These are phyloP conservation scores for Fusarium longipes DNA, from an alignment of 2,329 filamentous ascomycete species.

Conservation along the genomic window DNA sequence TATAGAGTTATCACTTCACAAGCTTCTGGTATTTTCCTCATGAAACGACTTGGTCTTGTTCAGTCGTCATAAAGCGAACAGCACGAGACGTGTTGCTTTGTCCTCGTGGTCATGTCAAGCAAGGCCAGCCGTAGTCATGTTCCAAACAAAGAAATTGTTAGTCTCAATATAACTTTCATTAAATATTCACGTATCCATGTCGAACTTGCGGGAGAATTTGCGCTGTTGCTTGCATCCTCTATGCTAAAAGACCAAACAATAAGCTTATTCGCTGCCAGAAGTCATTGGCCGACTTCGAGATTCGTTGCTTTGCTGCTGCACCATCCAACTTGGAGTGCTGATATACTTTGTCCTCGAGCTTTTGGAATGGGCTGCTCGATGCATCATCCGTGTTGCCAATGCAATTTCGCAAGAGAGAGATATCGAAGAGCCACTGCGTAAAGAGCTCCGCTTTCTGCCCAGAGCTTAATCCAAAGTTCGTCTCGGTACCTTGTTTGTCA, in stretches of 20 bases:
- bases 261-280: conserved; percentile 87
- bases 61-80: conserved; percentile 33
- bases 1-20: not conserved
- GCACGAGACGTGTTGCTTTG: conserved; percentile 36
- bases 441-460: conserved; percentile 59
- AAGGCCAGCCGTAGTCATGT: conserved; percentile 35
- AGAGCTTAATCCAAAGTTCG: conserved; percentile 3
- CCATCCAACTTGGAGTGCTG: conserved; percentile 61
- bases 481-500: not conserved
- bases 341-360: conserved; percentile 60
- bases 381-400: conserved; percentile 50
- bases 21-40: too few species aligned
- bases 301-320: conserved; percentile 60
- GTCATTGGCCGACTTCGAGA: conserved; percentile 74
- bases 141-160: conserved; percentile 21
- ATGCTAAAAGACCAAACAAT: conserved; percentile 80
- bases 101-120: conserved; percentile 32
- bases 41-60: too few species aligned
- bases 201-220: not conserved
- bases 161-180: not conserved
- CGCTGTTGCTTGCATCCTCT: not conserved
- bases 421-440: conserved; percentile 72
- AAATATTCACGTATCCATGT: not conserved
- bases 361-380: conserved; percentile 51
- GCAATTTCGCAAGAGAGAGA: conserved; percentile 61